Conservation (phyloP, 352 stramenopile species). For the Aphanomyces stellatus region DNA sequence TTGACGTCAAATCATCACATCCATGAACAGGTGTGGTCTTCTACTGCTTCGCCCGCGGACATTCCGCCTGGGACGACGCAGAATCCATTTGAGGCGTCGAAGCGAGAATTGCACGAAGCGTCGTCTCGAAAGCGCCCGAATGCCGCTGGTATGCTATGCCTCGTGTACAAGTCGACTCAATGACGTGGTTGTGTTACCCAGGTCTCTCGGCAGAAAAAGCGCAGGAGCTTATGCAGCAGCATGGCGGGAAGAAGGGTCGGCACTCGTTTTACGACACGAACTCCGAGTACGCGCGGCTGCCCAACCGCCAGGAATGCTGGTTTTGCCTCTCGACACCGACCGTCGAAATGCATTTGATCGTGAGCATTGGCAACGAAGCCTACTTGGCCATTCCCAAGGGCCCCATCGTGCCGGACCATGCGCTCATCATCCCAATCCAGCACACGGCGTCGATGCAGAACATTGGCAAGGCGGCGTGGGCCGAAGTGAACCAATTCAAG, state of each 20-base stretch:
- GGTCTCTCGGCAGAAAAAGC: conserved; percentile 58
- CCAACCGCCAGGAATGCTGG: conserved; percentile 72
- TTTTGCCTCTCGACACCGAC: conserved; percentile 73
- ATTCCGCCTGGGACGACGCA: conserved; percentile 64
- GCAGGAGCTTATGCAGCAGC: conserved; percentile 45
- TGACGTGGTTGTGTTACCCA: too few species aligned
- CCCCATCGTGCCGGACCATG: conserved; percentile 62
- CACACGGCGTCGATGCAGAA: conserved; percentile 46
- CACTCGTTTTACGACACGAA: conserved; percentile 3
- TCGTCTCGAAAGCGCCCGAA: conserved; percentile 26
- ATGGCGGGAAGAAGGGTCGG: background rate
- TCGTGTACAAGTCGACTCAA: too few species aligned
- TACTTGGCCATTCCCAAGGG: conserved; percentile 78
- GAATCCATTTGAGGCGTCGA: conserved; percentile 42
- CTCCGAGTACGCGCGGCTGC: conserved; percentile 25
- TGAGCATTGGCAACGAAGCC: conserved; percentile 63
- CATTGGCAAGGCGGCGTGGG: conserved; percentile 30
- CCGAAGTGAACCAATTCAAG: conserved; percentile 68
- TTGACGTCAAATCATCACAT: background rate
- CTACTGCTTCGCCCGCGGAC: conserved; percentile 32
- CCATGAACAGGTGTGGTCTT: background rate
- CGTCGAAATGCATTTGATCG: conserved; percentile 71
- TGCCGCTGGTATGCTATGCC: conserved; percentile 22
- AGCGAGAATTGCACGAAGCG: conserved; percentile 19
- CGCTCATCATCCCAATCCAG: conserved; percentile 70